Percentiles rank a stretch among this genome's conserved stretches.
These are phyloP conservation scores for Coprinopsis marcescibilis DNA, from an alignment of 768 basidiomycete genomes.

Conservation along the genomic window DNA sequence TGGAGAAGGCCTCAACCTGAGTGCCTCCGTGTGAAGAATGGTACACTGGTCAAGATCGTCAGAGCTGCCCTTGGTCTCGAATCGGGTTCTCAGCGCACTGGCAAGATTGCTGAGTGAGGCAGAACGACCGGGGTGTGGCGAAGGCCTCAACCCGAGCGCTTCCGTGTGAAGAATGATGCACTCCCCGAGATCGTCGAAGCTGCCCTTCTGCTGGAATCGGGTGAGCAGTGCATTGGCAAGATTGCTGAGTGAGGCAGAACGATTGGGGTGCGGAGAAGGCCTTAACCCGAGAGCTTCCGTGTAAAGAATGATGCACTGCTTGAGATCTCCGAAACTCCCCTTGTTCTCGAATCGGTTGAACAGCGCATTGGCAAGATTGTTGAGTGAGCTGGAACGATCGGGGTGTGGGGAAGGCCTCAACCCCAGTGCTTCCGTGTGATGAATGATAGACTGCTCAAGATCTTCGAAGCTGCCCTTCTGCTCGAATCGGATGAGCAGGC, in stretches of 20 bases:
- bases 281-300: slow-evolving; percentile 10
- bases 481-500: too few species aligned
- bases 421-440: too few species aligned
- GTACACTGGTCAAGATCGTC: background rate
- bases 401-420: too few species aligned
- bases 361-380: background rate
- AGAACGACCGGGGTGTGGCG: background rate
- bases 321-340: slow-evolving; percentile 3
- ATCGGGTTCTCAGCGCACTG: background rate
- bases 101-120: background rate
- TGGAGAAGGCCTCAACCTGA: background rate
- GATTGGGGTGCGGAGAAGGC: slow-evolving; percentile 10
- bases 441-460: too few species aligned
- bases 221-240: slow-evolving; percentile 11
- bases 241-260: slow-evolving; percentile 3
- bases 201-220: slow-evolving; percentile 13
- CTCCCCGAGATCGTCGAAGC: background rate
- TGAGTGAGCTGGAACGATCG: background rate
- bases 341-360: background rate
- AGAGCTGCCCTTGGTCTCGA: background rate
- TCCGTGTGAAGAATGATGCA: too few species aligned
- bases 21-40: background rate
- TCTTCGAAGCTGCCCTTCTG: too few species aligned
- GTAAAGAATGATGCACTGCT: slow-evolving; percentile 10
- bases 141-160: slow-evolving; percentile 10